Evolutionary conservation across 2,329 filamentous ascomycete species (phyloP), one percentile per base, ranked within the genome.

Genomic region (Clarireedia paspali): DNA sequence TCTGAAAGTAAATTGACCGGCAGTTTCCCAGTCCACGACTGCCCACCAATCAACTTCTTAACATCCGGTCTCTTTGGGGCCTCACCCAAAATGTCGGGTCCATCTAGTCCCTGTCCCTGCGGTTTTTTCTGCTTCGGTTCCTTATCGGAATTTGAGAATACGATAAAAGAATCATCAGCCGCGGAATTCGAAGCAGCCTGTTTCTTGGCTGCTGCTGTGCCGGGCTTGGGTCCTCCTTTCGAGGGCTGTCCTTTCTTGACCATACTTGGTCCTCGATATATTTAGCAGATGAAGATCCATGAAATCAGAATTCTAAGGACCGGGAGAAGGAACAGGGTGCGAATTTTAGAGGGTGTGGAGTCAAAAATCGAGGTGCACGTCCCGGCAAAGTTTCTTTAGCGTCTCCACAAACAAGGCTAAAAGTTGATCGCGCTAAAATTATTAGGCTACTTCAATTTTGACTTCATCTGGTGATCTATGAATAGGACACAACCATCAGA

Each of bases 11-110:
- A 79, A 69, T 95, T 96, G 61, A 96, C 88, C 1, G 94, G 94
- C 34, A 99, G 76, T 71, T 99, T 99, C 42, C 94, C 94, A 0
- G 94, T 99, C 94, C 94, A 99, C 64, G 91, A 96, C 57, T 90
- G 84, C 49, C 94, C 94, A 44, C 91, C 94, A 67, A 99, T 95
- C 62, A 99, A 76, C 64, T 95, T 89, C 71, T 87, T 86, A 46
- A 80, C 79, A 1, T 84, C 84, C 14, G 81, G 83, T 63, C 84
- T 50, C 53, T 68, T 66, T 10, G 67, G 64, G 2, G 65, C 63
- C 53, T 70, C 68, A 42, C 67, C 68, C 27, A 60, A 38, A 46
- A 67, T 50, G 15, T 57, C 66, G 23, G 65, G 64, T 17, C 64
- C 66, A 56, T 63, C 62, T 2, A 61, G 42, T 5, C 61, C 63